These are phyloP conservation scores for Hirsutella thompsonii DNA, from an alignment of 2,329 filamentous ascomycete species.

Conservation along the genomic window DNA sequence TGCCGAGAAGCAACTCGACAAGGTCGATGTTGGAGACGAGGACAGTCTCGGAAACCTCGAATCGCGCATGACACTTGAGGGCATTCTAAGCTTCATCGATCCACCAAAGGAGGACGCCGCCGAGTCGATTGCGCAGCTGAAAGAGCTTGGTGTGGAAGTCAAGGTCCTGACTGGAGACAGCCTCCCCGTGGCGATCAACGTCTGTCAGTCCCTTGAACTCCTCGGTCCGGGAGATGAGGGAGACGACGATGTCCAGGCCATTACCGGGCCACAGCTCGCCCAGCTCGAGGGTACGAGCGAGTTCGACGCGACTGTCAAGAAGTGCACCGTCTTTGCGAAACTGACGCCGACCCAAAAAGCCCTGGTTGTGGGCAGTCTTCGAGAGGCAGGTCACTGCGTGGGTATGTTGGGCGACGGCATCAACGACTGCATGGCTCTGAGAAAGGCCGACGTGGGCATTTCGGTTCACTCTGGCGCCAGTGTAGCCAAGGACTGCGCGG, in stretches of 20 bases:
- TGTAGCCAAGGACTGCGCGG: slow-evolving; percentile 16
- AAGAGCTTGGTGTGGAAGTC: slow-evolving; percentile 12
- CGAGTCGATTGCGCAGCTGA: slow-evolving; percentile 11
- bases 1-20: slow-evolving; percentile 8
- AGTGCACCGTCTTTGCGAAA: slow-evolving; percentile 16
- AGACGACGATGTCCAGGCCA: slow-evolving; percentile 10
- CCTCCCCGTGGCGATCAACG: slow-evolving; percentile 14
- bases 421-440: slow-evolving; percentile 16
- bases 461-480: slow-evolving; percentile 16
- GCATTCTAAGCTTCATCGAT: slow-evolving; percentile 15
- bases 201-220: slow-evolving; percentile 12
- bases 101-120: slow-evolving; percentile 16
- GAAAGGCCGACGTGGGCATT: slow-evolving; percentile 14
- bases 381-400: slow-evolving; percentile 11
- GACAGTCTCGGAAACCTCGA: slow-evolving; percentile 11
- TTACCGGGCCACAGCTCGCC: slow-evolving; percentile 12
- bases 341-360: slow-evolving; percentile 14
- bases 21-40: slow-evolving; percentile 7
- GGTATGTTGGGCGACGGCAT: slow-evolving; percentile 17
- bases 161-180: slow-evolving; percentile 16
- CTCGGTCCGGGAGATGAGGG: slow-evolving; percentile 6
- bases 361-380: slow-evolving; percentile 11
- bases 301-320: slow-evolving; percentile 10
- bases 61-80: slow-evolving; percentile 12
- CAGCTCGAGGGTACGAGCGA: slow-evolving; percentile 7